These are phyloP conservation scores for Volutella citrinella DNA, from an alignment of 2,329 filamentous ascomycete genomes.

Conservation along the genomic window DNA sequence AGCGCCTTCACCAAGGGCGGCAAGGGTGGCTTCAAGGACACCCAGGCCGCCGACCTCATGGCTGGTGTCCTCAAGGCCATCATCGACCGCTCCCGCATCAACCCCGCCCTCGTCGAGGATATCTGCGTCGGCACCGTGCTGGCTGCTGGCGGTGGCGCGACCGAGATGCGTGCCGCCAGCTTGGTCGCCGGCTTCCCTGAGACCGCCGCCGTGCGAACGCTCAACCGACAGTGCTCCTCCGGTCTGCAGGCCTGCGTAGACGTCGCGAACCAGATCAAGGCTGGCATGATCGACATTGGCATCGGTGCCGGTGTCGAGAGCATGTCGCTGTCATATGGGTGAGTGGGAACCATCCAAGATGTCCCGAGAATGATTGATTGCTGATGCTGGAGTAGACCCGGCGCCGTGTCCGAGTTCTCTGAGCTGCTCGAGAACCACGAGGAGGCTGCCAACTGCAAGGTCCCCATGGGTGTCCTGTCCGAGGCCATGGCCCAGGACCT, in stretches of 20 bases:
- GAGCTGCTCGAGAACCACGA: slow-evolving; percentile 78
- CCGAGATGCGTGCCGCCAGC: slow-evolving; percentile 91
- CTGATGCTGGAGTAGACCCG: no score
- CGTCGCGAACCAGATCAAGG: slow-evolving; percentile 86
- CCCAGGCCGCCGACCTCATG: slow-evolving; percentile 79
- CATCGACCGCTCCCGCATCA: slow-evolving; percentile 81
- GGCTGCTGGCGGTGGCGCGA: slow-evolving; percentile 88
- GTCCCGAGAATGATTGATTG: not conserved
- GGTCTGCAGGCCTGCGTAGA: slow-evolving; percentile 92
- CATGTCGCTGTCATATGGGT: slow-evolving; percentile 93
- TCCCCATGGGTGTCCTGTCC: slow-evolving; percentile 90
- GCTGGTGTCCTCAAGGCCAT: slow-evolving; percentile 78
- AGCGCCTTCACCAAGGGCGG: slow-evolving; percentile 91
- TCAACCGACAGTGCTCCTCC: slow-evolving; percentile 94
- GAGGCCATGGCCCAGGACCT: slow-evolving; percentile 93
- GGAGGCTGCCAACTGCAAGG: slow-evolving; percentile 92
- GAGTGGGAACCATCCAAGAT: slow-evolving; percentile 30
- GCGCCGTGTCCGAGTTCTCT: slow-evolving; percentile 88
- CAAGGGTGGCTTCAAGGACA: slow-evolving; percentile 95
- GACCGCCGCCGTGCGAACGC: slow-evolving; percentile 74
- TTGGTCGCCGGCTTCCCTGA: slow-evolving; percentile 90
- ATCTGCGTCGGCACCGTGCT: slow-evolving; percentile 90
- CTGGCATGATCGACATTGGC: slow-evolving; percentile 93
- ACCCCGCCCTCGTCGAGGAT: slow-evolving; percentile 85
- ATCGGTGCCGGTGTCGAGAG: slow-evolving; percentile 94